Percentiles rank a stretch among this genome's conserved stretches.
These are phyloP conservation scores for Spathaspora hagerdaliae DNA, from an alignment of 805 yeast species.

Conservation along the genomic window DNA sequence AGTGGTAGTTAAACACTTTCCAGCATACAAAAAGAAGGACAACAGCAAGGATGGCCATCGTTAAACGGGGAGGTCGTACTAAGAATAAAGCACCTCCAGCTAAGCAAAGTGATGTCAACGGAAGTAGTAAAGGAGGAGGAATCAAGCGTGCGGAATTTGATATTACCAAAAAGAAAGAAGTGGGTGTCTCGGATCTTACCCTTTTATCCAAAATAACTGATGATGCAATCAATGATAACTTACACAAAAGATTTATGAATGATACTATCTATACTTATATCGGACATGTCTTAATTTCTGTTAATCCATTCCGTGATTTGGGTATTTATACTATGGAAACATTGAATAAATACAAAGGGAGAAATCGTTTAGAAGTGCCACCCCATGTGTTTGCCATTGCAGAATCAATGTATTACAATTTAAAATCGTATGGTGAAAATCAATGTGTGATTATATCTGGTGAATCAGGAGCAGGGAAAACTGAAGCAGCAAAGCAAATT, in stretches of 20 bases:
- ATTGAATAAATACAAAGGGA: conserved; percentile 76
- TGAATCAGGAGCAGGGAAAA: conserved; percentile 97
- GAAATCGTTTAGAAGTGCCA: conserved; percentile 91
- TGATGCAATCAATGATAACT: conserved; percentile 87
- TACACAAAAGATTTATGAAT: conserved; percentile 83
- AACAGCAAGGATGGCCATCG: conserved; percentile 56
- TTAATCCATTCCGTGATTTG: conserved; percentile 92
- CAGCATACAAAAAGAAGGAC: neutral
- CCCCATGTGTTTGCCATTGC: conserved; percentile 99
- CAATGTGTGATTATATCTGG: conserved; percentile 98
- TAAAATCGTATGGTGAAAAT: conserved; percentile 89
- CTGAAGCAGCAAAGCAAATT: conserved; percentile 96
- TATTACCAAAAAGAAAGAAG: conserved; percentile 83
- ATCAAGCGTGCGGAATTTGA: conserved; percentile 90
- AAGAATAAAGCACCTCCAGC: conserved; percentile 49
- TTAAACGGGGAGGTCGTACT: conserved; percentile 68
- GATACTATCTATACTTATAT: conserved; percentile 89
- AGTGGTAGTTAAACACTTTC: neutral
- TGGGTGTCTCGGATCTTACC: conserved; percentile 96
- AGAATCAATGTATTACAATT: conserved; percentile 91
- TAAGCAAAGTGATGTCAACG: conserved; percentile 24
- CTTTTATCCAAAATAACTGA: conserved; percentile 83
- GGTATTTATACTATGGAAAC: conserved; percentile 89
- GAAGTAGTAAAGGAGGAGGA: conserved; percentile 19
- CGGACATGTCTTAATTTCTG: conserved; percentile 92